Base-by-base conservation (phyloP, 2,329 filamentous ascomycete genomes). In the Botrytis hyacinthi region DNA sequence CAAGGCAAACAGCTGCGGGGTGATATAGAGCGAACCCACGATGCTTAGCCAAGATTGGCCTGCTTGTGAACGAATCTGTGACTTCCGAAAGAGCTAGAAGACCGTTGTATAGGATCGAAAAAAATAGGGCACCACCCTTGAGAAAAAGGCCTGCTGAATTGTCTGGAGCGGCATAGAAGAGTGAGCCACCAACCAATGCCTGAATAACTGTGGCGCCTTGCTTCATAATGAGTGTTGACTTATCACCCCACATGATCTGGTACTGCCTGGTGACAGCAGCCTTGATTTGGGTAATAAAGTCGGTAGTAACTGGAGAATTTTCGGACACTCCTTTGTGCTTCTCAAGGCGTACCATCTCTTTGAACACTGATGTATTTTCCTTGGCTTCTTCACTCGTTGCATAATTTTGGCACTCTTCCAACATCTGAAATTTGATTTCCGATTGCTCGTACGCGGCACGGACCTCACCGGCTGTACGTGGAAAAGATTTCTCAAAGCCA, bases 221-320 rank as follows among this genome's bases (percentile, higher is more conserved):
- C 79, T 90, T 91, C 81, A 91, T 89, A 75, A 90, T 76, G 57
- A 91, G 88, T 0, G 88, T 89, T 0, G 87, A 84, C 76, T 89
- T 90, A 80, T 92, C 89, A 57, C 90, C 90, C 84, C 86, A 87
- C 1, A 92, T 77, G 40, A 92, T 89, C 76, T 91, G 88, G 74
- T 91, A 91, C 75, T 92, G 89, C 8, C 91, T 86, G 35, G 80
- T 81, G 22, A 91, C 81, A 71, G 87, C 88, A 2, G 87, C 84
- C 48, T 83, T 86, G 32, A 91, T 84, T 77, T 93, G 90, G 88
- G 48, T 51, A 14, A 14, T 10, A n/a, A 51, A 51, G 26, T 51
- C 26, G 26, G 48, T 51, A n/a, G 48, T 92, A 72, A 90, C 81
- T 0, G 88, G 85, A 10, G 88, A 91, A 46, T 81, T 83, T 44